Base-by-base conservation (phyloP, 306 rosid species). In the Vicia sativa region DNA sequence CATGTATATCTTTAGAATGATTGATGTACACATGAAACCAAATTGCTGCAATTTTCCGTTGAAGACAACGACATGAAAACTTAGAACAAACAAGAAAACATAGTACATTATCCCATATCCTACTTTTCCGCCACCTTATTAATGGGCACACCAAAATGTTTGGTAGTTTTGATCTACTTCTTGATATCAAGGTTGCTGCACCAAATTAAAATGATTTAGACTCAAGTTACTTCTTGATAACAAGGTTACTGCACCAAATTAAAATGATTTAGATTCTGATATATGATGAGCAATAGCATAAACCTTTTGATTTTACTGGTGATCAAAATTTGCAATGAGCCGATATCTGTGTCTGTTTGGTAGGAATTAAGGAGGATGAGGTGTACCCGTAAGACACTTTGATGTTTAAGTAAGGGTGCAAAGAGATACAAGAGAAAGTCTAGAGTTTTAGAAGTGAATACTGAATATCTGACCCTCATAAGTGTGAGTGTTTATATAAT, bases 1-100 rank as follows among this genome's bases (percentile, higher is more conserved):
- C 15, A 34, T 63, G 45, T 18, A 18, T 39, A 15, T 62, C 31
- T 11, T 19, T 52, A 10, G 31, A 10, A 11, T 52, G 65, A 55
- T 58, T 64, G 77, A 71, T 64, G 77, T 38, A 26, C 46, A 65
- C 64, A 71, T 64, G 48, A 46, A 77, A 56, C 73, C 37, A 64
- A 64, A 37, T 25, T 15, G 55, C 37, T 38, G 2, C 12, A 5
- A 53, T 26, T 49, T 18, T 9, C 25, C 68, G 44, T 65, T 76
- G 15, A 76, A 69, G 53, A 26, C 14, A 61, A 52, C 4, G 71
- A 52, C 75, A 61, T 3, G 23, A 63, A 28, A 49, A 64, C 21
- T 28, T 1, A 34, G 37, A 2, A 9, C 19, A 7, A 63, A 11
- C 45, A 53, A 65, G 6, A 58, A 41, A 5, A 34, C 38, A 34